phyloP scores from a whole-genome alignment of 768 basidiomycete genomes.

The Kwoniella sp. region DNA sequence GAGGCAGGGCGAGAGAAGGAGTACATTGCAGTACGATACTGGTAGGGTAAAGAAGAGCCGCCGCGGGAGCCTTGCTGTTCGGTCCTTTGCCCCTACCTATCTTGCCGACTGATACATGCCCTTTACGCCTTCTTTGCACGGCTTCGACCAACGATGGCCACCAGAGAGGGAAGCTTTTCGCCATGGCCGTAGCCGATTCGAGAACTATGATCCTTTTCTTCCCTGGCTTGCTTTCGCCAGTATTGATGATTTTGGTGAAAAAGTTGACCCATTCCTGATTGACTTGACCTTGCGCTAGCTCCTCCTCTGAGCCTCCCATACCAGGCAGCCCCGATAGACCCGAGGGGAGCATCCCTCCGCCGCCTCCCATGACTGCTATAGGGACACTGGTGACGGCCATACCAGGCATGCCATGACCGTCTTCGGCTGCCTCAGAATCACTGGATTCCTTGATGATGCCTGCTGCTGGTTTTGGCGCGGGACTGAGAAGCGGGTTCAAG shows the following conservation, averaged over 20 bases:
- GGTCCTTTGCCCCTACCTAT: conserved; percentile 57
- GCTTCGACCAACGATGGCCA: conserved; percentile 77
- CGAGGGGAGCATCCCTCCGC: conserved; percentile 11
- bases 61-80: conserved; percentile 4
- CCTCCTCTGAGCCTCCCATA: conserved; percentile 14
- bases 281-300: conserved; percentile 53
- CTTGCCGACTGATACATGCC: conserved; percentile 58
- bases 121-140: conserved; percentile 72
- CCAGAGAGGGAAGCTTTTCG: conserved; percentile 73
- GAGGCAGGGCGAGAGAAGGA: conserved; percentile 65
- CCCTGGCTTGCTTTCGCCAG: conserved; percentile 11
- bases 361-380: conserved; percentile 19
- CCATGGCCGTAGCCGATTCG: conserved; percentile 76
- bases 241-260: conserved; percentile 47
- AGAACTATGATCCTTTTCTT: conserved; percentile 77
- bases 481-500: conserved; percentile 58
- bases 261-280: conserved; percentile 59
- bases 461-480: conserved; percentile 60
- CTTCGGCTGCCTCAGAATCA: conserved; percentile 61
- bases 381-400: conserved; percentile 53
- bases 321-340: conserved; percentile 14
- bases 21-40: conserved; percentile 86
- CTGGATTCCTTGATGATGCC: conserved; percentile 33
- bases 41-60: conserved; percentile 61
- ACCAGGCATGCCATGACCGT: conserved; percentile 45